Evolutionary conservation across 768 basidiomycete genomes (phyloP).

Genomic region (Leccinum pellstonianum): DNA sequence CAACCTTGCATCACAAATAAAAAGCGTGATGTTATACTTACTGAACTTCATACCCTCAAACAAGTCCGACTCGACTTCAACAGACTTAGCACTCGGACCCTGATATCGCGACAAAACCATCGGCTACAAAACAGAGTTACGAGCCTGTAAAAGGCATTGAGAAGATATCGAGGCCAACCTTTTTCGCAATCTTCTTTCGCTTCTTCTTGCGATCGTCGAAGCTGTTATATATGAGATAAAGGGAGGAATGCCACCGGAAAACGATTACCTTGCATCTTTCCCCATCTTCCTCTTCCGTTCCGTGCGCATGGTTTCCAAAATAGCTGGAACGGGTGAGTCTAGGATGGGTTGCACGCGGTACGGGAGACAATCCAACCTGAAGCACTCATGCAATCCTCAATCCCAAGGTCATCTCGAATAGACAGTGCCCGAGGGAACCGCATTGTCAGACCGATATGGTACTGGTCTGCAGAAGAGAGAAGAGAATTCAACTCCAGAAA

Average conservation of each 20-base stretch:
- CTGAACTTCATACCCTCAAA: slow-evolving; percentile 81
- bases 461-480: slow-evolving; percentile 55
- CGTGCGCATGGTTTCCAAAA: slow-evolving; percentile 58
- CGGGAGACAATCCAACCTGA: slow-evolving; percentile 43
- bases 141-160: neutral
- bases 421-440: slow-evolving; percentile 85
- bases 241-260: neutral
- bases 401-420: slow-evolving; percentile 75
- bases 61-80: slow-evolving; percentile 59
- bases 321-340: slow-evolving; percentile 36
- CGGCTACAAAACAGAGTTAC: slow-evolving; percentile 36
- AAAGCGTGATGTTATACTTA: slow-evolving; percentile 36
- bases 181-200: slow-evolving; percentile 28
- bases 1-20: neutral
- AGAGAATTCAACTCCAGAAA: neutral
- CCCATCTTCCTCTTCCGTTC: slow-evolving; percentile 79
- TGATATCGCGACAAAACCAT: slow-evolving; percentile 63
- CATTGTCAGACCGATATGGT: slow-evolving; percentile 85
- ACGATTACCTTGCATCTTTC: slow-evolving; percentile 48
- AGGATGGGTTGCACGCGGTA: neutral
- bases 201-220: slow-evolving; percentile 35
- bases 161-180: slow-evolving; percentile 14
- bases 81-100: slow-evolving; percentile 59
- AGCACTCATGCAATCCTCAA: slow-evolving; percentile 72
- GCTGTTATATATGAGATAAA: slow-evolving; percentile 13